Evolutionary conservation across 2,329 filamentous ascomycete species (phyloP).

Genomic region (Curvularia sp.): DNA sequence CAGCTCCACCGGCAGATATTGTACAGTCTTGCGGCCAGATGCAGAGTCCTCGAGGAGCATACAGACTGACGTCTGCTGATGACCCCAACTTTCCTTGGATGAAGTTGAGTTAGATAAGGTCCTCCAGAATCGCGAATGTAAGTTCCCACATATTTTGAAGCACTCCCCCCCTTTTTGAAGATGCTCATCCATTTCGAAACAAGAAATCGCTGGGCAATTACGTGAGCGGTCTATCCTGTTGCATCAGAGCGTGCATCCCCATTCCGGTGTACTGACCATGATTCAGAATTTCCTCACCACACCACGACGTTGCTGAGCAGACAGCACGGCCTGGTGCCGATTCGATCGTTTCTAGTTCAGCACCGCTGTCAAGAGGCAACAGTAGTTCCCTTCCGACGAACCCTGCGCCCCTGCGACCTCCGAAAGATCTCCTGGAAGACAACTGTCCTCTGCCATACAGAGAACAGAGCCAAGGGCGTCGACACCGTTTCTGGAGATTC

Average conservation of each 20-base stretch:
- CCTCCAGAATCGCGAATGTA: slow-evolving; percentile 9
- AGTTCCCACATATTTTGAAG: slow-evolving; percentile 13
- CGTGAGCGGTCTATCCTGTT: slow-evolving; percentile 17
- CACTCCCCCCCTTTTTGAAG: slow-evolving; percentile 8
- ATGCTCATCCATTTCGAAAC: slow-evolving; percentile 22
- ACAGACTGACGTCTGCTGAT: not conserved
- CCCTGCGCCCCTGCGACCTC: not conserved
- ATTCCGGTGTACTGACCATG: slow-evolving; percentile 5
- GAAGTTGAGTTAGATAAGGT: slow-evolving; percentile 19
- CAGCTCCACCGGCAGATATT: not conserved
- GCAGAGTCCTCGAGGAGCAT: slow-evolving; percentile 3
- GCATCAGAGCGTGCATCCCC: not conserved
- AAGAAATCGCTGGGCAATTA: slow-evolving; percentile 13
- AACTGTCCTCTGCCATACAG: not conserved
- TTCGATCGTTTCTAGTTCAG: slow-evolving; percentile 2
- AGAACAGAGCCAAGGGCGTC: not conserved
- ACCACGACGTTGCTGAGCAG: slow-evolving; percentile 1
- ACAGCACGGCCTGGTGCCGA: not conserved
- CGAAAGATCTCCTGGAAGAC: not conserved
- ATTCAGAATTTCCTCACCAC: slow-evolving; percentile 4
- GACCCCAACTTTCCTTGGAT: not conserved
- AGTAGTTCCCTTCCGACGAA: not conserved
- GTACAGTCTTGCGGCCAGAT: not conserved
- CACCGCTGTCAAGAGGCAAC: not conserved
- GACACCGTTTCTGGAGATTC: slow-evolving; percentile 7